phyloP scores from a whole-genome alignment of 805 yeast genomes.

The Dipodascus albidus region DNA sequence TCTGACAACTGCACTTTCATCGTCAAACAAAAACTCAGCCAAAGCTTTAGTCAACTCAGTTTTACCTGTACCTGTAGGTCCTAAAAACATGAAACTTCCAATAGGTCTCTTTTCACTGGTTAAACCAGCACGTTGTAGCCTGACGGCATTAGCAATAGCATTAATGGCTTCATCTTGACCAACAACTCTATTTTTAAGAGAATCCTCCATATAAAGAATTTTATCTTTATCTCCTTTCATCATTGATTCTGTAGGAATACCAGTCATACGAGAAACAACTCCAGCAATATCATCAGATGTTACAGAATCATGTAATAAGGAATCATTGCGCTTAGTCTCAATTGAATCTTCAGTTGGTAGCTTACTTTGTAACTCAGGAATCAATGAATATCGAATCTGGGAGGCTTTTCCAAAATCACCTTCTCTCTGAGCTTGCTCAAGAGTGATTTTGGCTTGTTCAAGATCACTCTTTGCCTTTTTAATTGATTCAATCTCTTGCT shows the following conservation, averaged over 20 bases:
- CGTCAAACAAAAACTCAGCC: conserved; percentile 86
- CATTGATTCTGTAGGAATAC: conserved; percentile 83
- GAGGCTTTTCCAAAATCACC: conserved; percentile 87
- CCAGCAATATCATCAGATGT: conserved; percentile 89
- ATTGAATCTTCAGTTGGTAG: conserved; percentile 39
- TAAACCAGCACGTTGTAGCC: conserved; percentile 92
- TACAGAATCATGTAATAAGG: conserved; percentile 77
- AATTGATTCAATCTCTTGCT: conserved; percentile 59
- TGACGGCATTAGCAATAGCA: conserved; percentile 86
- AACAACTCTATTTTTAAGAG: conserved; percentile 65
- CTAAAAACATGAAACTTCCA: conserved; percentile 91
- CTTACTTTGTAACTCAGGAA: conserved; percentile 64
- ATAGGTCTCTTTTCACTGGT: conserved; percentile 92
- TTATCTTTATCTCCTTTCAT: conserved; percentile 93
- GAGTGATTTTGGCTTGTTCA: conserved; percentile 72
- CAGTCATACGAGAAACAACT: conserved; percentile 90
- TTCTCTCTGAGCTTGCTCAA: conserved; percentile 71
- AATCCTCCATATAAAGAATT: conserved; percentile 74
- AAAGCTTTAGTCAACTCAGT: conserved; percentile 89
- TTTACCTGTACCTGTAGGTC: conserved; percentile 98
- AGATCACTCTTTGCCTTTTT: conserved; percentile 72
- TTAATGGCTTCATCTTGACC: conserved; percentile 94
- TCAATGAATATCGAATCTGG: conserved; percentile 73
- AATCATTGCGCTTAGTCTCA: conserved; percentile 21
- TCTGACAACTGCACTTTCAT: conserved; percentile 73